Percentiles rank a stretch among this genome's conserved stretches.
phyloP scores from a whole-genome alignment of 2,329 filamentous ascomycete genomes.

The Nemania diffusa region DNA sequence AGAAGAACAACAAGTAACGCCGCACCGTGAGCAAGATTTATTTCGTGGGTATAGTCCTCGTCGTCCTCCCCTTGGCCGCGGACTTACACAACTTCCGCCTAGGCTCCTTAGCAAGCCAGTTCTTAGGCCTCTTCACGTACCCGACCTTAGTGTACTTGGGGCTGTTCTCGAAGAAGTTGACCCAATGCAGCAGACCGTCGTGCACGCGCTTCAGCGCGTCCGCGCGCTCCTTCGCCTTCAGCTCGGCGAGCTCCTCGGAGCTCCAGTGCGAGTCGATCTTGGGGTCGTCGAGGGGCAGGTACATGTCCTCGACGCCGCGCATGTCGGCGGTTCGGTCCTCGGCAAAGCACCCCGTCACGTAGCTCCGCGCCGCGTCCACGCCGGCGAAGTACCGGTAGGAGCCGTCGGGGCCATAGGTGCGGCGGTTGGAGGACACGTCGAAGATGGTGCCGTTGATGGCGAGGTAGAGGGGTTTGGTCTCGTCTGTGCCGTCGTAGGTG shows the following conservation, averaged over 20 bases:
- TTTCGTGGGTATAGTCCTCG: conserved; percentile 67
- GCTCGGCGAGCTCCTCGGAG: conserved; percentile 61
- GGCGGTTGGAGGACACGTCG: conserved; percentile 77
- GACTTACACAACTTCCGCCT: conserved; percentile 74
- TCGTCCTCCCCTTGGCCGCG: conserved; percentile 69
- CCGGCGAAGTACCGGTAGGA: conserved; percentile 90
- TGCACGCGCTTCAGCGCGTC: conserved; percentile 73
- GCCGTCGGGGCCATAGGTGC: conserved; percentile 84
- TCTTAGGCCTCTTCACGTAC: conserved; percentile 70
- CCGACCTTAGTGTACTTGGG: conserved; percentile 87
- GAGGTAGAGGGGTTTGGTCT: conserved; percentile 83
- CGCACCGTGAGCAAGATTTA: conserved; percentile 31
- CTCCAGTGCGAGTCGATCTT: conserved; percentile 69
- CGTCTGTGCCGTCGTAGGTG: conserved; percentile 80
- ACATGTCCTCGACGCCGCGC: conserved; percentile 88
- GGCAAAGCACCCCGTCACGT: conserved; percentile 91
- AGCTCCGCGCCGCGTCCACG: conserved; percentile 85
- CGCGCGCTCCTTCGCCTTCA: conserved; percentile 71
- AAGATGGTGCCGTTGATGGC: conserved; percentile 89
- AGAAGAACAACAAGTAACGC: background rate
- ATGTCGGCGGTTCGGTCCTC: conserved; percentile 87
- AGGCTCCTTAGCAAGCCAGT: conserved; percentile 71
- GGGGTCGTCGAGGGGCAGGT: conserved; percentile 71
- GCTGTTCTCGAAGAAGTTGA: conserved; percentile 80
- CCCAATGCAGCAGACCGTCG: conserved; percentile 81